Percentiles rank a stretch among this genome's conserved stretches.
These are phyloP conservation scores for Pseudogymnoascus sp. DNA, from an alignment of 2,329 filamentous ascomycete genomes.

Conservation along the genomic window DNA sequence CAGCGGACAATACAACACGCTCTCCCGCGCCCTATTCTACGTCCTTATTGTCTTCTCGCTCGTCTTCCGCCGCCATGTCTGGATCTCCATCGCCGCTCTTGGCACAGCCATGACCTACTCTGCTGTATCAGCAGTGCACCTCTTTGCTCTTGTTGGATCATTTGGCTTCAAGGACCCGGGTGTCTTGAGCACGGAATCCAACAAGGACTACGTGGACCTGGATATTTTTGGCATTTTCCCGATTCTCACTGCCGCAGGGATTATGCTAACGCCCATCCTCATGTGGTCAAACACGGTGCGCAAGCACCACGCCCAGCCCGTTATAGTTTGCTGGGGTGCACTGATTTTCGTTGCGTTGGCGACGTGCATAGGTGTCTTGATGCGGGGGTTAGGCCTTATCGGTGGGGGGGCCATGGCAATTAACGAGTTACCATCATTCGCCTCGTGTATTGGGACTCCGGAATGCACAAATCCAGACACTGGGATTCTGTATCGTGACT, in stretches of 20 bases:
- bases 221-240: constrained; percentile 12
- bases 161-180: background rate
- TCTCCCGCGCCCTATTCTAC: constrained; percentile 11
- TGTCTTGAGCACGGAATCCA: background rate
- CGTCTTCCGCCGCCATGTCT: constrained; percentile 12
- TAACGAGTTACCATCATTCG: background rate
- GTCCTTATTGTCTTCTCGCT: constrained; percentile 12
- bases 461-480: too few species aligned
- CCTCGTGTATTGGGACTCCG: background rate
- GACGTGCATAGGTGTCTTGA: constrained; percentile 11
- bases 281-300: constrained; percentile 13
- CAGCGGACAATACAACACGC: constrained; percentile 14
- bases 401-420: constrained; percentile 10
- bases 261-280: constrained; percentile 14
- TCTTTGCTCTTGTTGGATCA: constrained; percentile 6
- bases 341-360: constrained; percentile 5
- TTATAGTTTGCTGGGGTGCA: constrained; percentile 13
- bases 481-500: background rate
- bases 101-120: constrained; percentile 13
- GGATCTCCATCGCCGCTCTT: constrained; percentile 13
- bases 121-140: constrained; percentile 10
- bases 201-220: background rate
- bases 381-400: constrained; percentile 7
- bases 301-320: constrained; percentile 9
- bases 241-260: constrained; percentile 12